phyloP scores from a whole-genome alignment of 352 stramenopile species.

The Phytophthora podocarpi region DNA sequence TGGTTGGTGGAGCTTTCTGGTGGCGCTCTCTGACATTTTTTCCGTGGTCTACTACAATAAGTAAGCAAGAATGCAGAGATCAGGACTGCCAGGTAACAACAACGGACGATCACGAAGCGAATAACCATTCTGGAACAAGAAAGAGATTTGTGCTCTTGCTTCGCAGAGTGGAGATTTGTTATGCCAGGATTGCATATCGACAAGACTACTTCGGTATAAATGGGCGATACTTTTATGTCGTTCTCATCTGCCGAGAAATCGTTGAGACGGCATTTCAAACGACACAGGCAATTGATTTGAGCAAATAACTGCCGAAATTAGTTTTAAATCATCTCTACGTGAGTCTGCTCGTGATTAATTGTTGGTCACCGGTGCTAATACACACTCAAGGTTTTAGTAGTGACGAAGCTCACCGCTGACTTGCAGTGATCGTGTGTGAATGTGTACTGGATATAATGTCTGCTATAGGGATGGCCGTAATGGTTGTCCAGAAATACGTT shows the following conservation, averaged over 20 bases:
- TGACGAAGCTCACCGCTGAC: no score
- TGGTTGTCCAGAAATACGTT: no score
- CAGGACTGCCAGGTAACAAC: no score
- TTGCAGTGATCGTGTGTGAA: no score
- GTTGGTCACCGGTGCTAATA: constrained; percentile 15
- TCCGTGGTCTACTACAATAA: no score
- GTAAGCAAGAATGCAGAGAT: no score
- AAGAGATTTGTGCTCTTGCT: no score
- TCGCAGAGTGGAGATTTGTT: no score
- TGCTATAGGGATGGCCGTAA: no score
- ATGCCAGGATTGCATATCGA: no score
- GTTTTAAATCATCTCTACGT: constrained; percentile 37
- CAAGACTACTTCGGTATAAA: constrained; percentile 4
- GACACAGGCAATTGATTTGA: constrained; percentile 27
- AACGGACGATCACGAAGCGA: not conserved
- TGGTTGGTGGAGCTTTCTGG: constrained; percentile 9
- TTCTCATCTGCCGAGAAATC: constrained; percentile 22
- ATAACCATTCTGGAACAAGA: no score
- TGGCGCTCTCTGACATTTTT: constrained; percentile 11
- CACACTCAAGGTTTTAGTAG: not conserved
- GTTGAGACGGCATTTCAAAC: constrained; percentile 19
- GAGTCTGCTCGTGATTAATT: constrained; percentile 27
- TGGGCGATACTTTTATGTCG: constrained; percentile 18
- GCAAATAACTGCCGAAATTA: constrained; percentile 11
- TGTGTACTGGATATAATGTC: no score